Conservation (phyloP, 805 yeast species). For the Wickerhamiella musiphila region DNA sequence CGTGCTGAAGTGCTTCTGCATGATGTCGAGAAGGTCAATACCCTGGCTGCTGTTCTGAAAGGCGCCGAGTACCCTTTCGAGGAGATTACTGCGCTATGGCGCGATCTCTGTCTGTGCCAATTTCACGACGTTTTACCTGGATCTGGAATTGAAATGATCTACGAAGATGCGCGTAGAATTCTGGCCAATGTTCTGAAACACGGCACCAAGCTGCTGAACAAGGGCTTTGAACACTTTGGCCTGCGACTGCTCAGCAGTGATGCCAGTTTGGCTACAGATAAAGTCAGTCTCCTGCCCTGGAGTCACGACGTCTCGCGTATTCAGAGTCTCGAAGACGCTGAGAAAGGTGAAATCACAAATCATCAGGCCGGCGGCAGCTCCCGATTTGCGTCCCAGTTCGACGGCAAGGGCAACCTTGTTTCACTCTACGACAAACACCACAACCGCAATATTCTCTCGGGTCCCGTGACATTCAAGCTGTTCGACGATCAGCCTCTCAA, state of each 20-base stretch:
- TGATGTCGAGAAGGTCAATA: constrained; percentile 72
- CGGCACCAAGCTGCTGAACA: constrained; percentile 34
- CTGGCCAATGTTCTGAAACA: constrained; percentile 37
- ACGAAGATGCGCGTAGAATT: constrained; percentile 77
- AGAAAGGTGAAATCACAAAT: not conserved
- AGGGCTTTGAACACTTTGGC: constrained; percentile 32
- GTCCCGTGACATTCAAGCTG: no score
- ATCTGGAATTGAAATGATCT: constrained; percentile 85
- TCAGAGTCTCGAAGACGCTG: not conserved
- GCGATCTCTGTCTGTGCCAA: constrained; percentile 73
- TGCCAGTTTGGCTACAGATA: no score
- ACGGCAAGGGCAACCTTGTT: constrained; percentile 4
- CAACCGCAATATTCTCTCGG: constrained; percentile 52
- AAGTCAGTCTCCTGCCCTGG: constrained; percentile 15
- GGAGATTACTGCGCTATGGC: constrained; percentile 64
- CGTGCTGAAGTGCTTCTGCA: constrained; percentile 57
- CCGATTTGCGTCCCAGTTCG: constrained; percentile 8
- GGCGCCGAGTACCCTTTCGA: constrained; percentile 55
- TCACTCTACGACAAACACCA: constrained; percentile 44
- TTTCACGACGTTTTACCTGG: constrained; percentile 98
- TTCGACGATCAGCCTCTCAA: constrained; percentile 81
- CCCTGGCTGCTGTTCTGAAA: constrained; percentile 40
- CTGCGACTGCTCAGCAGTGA: constrained; percentile 2
- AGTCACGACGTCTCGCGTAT: constrained; percentile 4
- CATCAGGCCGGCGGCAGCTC: constrained; percentile 4